Conservation (phyloP, 2,329 filamentous ascomycete species). For the Chaetomium strumarium region DNA sequence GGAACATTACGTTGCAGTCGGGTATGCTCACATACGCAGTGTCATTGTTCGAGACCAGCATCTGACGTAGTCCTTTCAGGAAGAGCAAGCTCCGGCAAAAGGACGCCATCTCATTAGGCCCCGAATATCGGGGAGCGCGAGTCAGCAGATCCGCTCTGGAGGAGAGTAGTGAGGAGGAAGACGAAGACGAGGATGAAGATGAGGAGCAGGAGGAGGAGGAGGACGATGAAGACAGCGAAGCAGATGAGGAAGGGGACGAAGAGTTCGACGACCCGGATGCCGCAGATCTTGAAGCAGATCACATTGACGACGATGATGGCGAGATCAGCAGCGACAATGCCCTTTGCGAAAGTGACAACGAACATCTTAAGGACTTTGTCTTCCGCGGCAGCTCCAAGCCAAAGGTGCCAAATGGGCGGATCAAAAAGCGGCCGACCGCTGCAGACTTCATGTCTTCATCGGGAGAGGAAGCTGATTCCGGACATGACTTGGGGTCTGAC, state of each 20-base stretch:
- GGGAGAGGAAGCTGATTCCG: constrained; percentile 35
- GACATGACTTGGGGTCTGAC: constrained; percentile 26
- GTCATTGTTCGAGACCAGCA: background rate
- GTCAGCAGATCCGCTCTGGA: constrained; percentile 65
- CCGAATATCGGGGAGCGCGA: constrained; percentile 71
- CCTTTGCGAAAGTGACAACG: constrained; percentile 78
- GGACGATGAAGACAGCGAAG: constrained; percentile 39
- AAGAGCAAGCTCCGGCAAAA: constrained; percentile 80
- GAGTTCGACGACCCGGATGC: constrained; percentile 51
- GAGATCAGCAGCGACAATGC: constrained; percentile 63
- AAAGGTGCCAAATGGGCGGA: constrained; percentile 30
- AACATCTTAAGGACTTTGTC: constrained; percentile 69
- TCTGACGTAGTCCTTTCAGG: constrained; percentile 33
- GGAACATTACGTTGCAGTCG: constrained; percentile 80
- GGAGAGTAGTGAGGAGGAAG: constrained; percentile 38
- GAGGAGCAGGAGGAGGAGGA: constrained; percentile 37
- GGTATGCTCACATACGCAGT: constrained; percentile 37
- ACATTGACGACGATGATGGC: constrained; percentile 38
- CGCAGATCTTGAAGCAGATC: constrained; percentile 48
- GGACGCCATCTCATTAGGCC: constrained; percentile 63
- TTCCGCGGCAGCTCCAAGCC: constrained; percentile 55
- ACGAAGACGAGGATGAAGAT: constrained; percentile 30
- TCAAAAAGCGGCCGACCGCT: constrained; percentile 42
- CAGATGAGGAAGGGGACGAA: constrained; percentile 39
- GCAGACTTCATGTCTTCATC: constrained; percentile 52